Conservation (phyloP, 345 rosid genomes). For the Kernera saxatilis region DNA sequence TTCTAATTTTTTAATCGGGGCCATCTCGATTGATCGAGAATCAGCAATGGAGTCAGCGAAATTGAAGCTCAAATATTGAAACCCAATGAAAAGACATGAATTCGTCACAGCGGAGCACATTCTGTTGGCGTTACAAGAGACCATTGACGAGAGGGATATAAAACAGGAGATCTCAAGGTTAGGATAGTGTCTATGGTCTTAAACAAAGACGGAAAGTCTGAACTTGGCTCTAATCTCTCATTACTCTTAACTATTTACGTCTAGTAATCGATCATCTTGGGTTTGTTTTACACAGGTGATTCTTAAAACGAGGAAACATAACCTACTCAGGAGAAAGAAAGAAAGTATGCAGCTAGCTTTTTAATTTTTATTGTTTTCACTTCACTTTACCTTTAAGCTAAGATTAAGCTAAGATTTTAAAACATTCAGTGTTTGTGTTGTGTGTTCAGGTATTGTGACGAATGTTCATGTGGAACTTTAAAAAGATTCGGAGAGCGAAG, state of each 20-base stretch:
- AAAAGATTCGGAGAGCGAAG: constrained; percentile 40
- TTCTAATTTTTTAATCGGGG: too few relatives aligned
- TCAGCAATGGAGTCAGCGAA: too few relatives aligned
- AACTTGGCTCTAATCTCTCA: not conserved
- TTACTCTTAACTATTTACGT: not conserved
- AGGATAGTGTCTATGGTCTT: constrained; percentile 58
- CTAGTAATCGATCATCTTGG: not conserved
- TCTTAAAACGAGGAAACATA: constrained; percentile 57
- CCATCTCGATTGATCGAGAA: too few relatives aligned
- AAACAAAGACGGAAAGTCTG: constrained; percentile 55
- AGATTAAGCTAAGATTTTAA: not conserved
- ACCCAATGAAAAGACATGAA: too few relatives aligned
- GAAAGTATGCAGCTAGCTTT: constrained; percentile 43
- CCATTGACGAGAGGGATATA: too few relatives aligned
- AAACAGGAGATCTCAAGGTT: constrained; percentile 67
- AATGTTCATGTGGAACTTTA: constrained; percentile 72
- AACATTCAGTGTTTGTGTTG: not conserved
- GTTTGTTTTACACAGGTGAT: constrained; percentile 48
- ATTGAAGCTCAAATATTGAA: too few relatives aligned
- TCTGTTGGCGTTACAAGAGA: too few relatives aligned
- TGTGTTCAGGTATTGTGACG: constrained; percentile 48
- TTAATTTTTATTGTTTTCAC: not conserved
- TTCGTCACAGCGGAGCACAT: too few relatives aligned
- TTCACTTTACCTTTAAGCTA: not conserved
- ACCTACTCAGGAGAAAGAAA: constrained; percentile 60